Percentiles rank a stretch among this genome's conserved stretches.
phyloP scores from a whole-genome alignment of 2,329 filamentous ascomycete species.

The Microdochium paspali region DNA sequence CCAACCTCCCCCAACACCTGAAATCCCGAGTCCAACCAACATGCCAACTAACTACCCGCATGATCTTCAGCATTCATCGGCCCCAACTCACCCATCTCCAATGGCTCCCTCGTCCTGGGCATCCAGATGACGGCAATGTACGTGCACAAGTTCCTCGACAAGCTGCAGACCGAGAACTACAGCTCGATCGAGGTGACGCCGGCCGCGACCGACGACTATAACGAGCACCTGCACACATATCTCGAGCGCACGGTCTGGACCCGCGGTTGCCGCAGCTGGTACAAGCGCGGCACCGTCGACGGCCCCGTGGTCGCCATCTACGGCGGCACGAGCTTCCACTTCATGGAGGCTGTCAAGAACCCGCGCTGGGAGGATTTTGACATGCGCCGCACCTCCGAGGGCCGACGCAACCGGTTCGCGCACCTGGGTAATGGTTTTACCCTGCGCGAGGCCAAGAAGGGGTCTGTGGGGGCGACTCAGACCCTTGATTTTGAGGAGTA shows the following conservation, averaged over 20 bases:
- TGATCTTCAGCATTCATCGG: background rate
- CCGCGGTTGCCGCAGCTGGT: background rate
- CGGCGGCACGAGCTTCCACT: slow-evolving; percentile 17
- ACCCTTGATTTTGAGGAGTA: background rate
- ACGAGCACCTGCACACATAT: slow-evolving; percentile 9
- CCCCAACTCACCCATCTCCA: background rate
- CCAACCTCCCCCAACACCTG: no score
- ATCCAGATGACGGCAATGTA: background rate
- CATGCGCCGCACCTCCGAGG: slow-evolving; percentile 13
- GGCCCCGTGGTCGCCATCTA: background rate
- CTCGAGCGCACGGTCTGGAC: background rate
- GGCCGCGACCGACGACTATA: slow-evolving; percentile 17
- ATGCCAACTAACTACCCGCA: background rate
- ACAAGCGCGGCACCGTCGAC: slow-evolving; percentile 2
- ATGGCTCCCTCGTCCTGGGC: background rate
- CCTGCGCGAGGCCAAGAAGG: background rate
- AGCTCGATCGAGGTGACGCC: slow-evolving; percentile 12
- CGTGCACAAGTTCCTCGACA: background rate
- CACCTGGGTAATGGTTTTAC: slow-evolving; percentile 25
- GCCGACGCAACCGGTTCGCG: slow-evolving; percentile 25
- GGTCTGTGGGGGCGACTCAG: background rate
- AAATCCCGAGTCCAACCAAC: no score
- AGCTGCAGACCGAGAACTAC: background rate
- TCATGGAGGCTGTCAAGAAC: slow-evolving; percentile 24
- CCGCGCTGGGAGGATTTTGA: slow-evolving; percentile 22